Percentiles rank a stretch among this genome's conserved stretches.
These are phyloP conservation scores for Annulohypoxylon moriforme DNA, from an alignment of 495 filamentous ascomycete species.

Conservation along the genomic window DNA sequence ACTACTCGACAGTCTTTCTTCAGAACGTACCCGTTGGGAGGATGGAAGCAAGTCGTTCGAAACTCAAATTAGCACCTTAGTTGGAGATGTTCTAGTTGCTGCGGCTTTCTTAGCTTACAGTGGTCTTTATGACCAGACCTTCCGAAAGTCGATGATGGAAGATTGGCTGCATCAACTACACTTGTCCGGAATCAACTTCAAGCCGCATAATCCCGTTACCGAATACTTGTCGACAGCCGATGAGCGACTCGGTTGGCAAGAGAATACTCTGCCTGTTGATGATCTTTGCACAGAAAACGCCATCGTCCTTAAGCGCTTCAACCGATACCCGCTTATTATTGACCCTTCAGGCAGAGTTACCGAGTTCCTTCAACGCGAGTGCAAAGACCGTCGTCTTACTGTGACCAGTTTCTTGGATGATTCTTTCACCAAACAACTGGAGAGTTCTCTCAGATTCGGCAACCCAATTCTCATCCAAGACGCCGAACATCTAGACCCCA, in stretches of 20 bases:
- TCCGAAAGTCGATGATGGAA: conserved; percentile 96
- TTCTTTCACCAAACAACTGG: conserved; percentile 96
- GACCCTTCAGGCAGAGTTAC: conserved; percentile 94
- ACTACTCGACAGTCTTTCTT: conserved; percentile 92
- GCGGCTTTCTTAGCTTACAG: conserved; percentile 98
- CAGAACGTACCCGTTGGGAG: conserved; percentile 93
- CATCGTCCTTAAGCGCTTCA: conserved; percentile 96
- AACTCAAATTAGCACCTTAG: conserved; percentile 94
- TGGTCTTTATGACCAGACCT: conserved; percentile 97
- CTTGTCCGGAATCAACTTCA: conserved; percentile 90
- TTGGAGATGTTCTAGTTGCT: conserved; percentile 93
- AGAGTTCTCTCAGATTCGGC: conserved; percentile 95
- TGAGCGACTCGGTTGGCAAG: conserved; percentile 93
- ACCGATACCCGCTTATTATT: conserved; percentile 97
- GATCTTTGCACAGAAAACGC: conserved; percentile 99
- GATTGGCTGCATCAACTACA: conserved; percentile 95
- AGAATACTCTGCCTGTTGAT: conserved; percentile 95
- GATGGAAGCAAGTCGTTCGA: conserved; percentile 97
- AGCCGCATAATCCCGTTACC: conserved; percentile 91
- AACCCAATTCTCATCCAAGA: conserved; percentile 99
- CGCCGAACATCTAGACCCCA: conserved; percentile 94
- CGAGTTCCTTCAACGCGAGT: conserved; percentile 94
- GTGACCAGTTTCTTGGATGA: conserved; percentile 98
- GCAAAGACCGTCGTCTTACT: conserved; percentile 90
- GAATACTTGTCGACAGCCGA: conserved; percentile 98